Base-by-base conservation (phyloP, 2,329 filamentous ascomycete genomes). In the Emmonsia crescens region DNA sequence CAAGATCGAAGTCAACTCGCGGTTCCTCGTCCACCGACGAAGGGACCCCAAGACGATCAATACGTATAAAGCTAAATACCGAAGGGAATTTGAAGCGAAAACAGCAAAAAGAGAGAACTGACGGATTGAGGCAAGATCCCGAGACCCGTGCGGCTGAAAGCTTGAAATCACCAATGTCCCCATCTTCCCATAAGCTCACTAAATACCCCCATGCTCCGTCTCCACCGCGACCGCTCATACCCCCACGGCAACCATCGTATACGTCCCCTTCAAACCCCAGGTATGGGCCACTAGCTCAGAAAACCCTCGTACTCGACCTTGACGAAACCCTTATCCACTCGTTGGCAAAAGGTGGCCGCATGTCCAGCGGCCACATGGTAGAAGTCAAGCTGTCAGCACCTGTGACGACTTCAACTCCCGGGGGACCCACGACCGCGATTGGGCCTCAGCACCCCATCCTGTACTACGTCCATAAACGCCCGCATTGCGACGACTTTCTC, bases 301-400 rank as follows among this genome's bases (percentile, higher is more conserved):
- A 99, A 80, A 99, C 94, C 0, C 78, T 99, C 63, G 92, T 99
- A 66, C 82, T 99, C 59, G 94, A 99, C 73, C 84, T 99, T 21
- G 94, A 99, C 75, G 94, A 99, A 76, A 99, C 94, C 0, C 78
- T 99, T 67, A 99, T 99, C 67, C 94, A 99, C 80, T 96, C 91
- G 75, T 91, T 97, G 83, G 92, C 93, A 64, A 96, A 96, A 74
- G 94, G 94, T 36, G 92, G 93, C 60, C 85, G 93, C 63, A 96
- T 96, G 87, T 93, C 90, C 69, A 93, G 90, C 24, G 94, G 94
- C 21, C 94, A 99, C 76, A 99, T 99, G 94, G 92, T 99, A 59
- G 94, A 99, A 77, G 94, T 99, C 65, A 91, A 91, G 69, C 82
- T 96, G 64, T 69, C 76, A 36, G 70, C 75, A 49, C 75, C 76